These are phyloP conservation scores for Sporothrix pallida DNA, from an alignment of 2,329 filamentous ascomycete genomes.

Conservation along the genomic window DNA sequence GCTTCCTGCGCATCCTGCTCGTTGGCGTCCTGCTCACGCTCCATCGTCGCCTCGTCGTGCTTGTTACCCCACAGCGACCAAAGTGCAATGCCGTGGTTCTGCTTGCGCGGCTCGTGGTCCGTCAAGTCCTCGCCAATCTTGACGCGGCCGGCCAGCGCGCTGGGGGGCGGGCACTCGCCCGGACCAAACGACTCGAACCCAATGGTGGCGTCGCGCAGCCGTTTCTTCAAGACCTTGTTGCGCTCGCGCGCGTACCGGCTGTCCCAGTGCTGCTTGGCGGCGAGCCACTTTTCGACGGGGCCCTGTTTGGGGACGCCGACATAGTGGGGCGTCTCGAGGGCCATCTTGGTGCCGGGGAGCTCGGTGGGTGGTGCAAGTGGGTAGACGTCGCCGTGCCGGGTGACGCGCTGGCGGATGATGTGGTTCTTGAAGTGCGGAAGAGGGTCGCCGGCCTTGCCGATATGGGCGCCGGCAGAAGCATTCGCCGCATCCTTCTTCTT, in stretches of 20 bases:
- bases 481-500: conserved; percentile 19
- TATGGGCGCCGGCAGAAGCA: conserved; percentile 39
- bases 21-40: conserved; percentile 54
- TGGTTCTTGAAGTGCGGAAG: conserved; percentile 79
- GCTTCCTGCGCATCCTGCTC: conserved; percentile 50
- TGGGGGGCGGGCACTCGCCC: conserved; percentile 81
- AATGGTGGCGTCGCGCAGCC: conserved; percentile 72
- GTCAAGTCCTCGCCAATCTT: conserved; percentile 54
- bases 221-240: conserved; percentile 72
- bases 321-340: conserved; percentile 61
- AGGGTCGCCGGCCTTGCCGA: conserved; percentile 86
- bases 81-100: conserved; percentile 74
- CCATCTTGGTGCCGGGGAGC: conserved; percentile 68
- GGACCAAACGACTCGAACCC: conserved; percentile 73
- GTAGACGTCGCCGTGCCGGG: conserved; percentile 75
- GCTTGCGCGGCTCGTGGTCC: conserved; percentile 59
- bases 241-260: conserved; percentile 71
- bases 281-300: conserved; percentile 83
- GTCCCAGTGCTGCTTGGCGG: conserved; percentile 75
- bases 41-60: conserved; percentile 78
- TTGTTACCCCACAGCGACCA: conserved; percentile 91
- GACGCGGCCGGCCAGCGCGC: conserved; percentile 76
- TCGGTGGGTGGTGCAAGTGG: conserved; percentile 68
- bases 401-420: conserved; percentile 91
- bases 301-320: conserved; percentile 81